phyloP scores from a whole-genome alignment of 2,329 filamentous ascomycete genomes.

The Cercospora sojina region DNA sequence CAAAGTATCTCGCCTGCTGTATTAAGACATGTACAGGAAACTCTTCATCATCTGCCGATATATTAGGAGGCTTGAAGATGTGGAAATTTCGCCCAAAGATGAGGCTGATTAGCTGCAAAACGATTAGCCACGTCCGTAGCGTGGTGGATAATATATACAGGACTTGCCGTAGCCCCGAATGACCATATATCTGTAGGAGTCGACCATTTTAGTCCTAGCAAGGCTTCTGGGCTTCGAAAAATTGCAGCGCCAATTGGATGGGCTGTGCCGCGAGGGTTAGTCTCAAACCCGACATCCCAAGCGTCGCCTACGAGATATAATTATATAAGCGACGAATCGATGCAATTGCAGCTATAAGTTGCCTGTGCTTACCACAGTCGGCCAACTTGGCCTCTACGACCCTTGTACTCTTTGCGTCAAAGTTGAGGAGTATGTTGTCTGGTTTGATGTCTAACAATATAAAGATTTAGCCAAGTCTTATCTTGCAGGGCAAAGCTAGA shows the following conservation, averaged over 20 bases:
- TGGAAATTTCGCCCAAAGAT: constrained; percentile 33
- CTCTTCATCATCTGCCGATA: constrained; percentile 29
- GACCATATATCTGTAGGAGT: constrained; percentile 45
- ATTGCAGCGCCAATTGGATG: constrained; percentile 40
- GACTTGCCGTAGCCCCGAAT: constrained; percentile 40
- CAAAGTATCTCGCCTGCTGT: constrained; percentile 33
- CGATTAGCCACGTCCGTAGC: constrained; percentile 6
- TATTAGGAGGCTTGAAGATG: constrained; percentile 30
- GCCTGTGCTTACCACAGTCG: constrained; percentile 18
- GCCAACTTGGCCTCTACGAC: constrained; percentile 39
- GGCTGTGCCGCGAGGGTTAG: constrained; percentile 21
- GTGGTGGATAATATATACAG: neutral
- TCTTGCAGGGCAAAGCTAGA: neutral
- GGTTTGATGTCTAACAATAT: constrained; percentile 37
- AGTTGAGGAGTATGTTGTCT: constrained; percentile 43
- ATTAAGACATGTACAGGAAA: constrained; percentile 30
- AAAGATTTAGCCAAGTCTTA: constrained; percentile 20
- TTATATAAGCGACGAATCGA: constrained; percentile 9
- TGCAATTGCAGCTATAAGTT: constrained; percentile 4
- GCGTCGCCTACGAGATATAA: constrained; percentile 13
- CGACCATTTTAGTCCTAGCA: constrained; percentile 39
- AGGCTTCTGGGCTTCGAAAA: constrained; percentile 42
- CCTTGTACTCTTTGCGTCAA: constrained; percentile 26
- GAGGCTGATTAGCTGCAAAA: constrained; percentile 33
- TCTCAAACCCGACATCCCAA: constrained; percentile 24